Base-by-base conservation (phyloP, 2,329 filamentous ascomycete genomes). In the Didymella arachidicola region DNA sequence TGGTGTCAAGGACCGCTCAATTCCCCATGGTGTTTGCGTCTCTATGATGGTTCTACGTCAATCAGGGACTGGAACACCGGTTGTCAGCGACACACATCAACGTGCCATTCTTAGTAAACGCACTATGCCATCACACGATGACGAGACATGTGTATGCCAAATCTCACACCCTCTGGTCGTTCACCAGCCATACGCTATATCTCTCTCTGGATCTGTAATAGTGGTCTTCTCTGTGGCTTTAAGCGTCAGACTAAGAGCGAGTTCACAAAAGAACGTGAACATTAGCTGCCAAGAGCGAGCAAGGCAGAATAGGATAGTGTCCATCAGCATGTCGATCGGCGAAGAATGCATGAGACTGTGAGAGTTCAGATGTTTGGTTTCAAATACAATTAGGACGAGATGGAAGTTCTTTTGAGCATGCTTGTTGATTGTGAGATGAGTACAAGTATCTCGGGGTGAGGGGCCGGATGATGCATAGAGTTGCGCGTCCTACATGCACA, bases 401-500 rank as follows among this genome's bases (percentile, higher is more conserved):
- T 41, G 19, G 14, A 57, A 14, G 11, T 50, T 34, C 32, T 50
- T 59, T 54, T 45, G 25, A 38, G 55, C 26, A 3, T 26, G 8
- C 32, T 19, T 45, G 44, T 38, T 49, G 39, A 38, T 36, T 43
- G 45, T 44, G n/a, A 58, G 26, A 11, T 44, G 38, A 50, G 50
- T 45, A 22, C 27, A 59, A 19, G 22, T 7, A 7, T 18, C n/a
- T 47, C 56, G 56, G 56, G 45, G 25, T 46, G 50, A 59, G 56
- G 56, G 45, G 56, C 56, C 56, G 50, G 41, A 48, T 58, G 45
- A 48, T 46, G 45, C 14, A 49, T 32, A 18, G 39, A 50, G 32
- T 59, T 59, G 46, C 56, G 56, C 46, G 50, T 59, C 56, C 45
- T 16, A 22, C 27, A 46, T 51, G 45, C 46, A 54, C 45, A 18